Conservation (phyloP, 345 rosid species). For the Eucalyptus erythrocorys region DNA sequence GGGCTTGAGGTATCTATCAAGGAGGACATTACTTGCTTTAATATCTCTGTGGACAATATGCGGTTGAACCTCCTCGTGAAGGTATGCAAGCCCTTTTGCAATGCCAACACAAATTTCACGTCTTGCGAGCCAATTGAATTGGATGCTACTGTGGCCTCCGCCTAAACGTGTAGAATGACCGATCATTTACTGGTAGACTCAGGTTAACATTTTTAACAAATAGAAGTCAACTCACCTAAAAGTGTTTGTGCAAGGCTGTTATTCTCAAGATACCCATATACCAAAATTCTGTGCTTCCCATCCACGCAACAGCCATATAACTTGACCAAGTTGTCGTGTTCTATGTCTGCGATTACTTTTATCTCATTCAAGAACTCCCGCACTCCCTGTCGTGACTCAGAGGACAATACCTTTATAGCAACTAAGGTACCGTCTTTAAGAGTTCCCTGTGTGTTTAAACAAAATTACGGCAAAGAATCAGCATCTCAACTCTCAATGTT, state of each 20-base stretch:
- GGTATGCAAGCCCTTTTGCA: constrained; percentile 58
- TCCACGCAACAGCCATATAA: constrained; percentile 59
- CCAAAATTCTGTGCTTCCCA: constrained; percentile 48
- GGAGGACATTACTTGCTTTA: constrained; percentile 73
- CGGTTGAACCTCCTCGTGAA: constrained; percentile 58
- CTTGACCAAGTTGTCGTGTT: constrained; percentile 51
- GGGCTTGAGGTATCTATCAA: constrained; percentile 37
- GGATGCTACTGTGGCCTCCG: constrained; percentile 19
- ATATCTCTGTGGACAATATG: constrained; percentile 65
- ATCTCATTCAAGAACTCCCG: constrained; percentile 61
- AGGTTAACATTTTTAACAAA: neutral
- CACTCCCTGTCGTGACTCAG: constrained; percentile 50
- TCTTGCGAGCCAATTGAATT: constrained; percentile 42
- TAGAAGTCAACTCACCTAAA: constrained; percentile 23
- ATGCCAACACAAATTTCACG: constrained; percentile 48
- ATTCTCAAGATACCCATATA: constrained; percentile 61
- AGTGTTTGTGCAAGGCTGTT: constrained; percentile 66
- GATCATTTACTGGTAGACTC: neutral
- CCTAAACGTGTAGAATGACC: constrained; percentile 7
- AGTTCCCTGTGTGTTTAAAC: constrained; percentile 25
- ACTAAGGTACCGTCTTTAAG: constrained; percentile 36
- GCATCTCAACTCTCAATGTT: neutral
- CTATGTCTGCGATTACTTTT: constrained; percentile 36
- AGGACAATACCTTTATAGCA: constrained; percentile 61
- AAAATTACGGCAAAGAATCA: neutral